A percentile compares a stretch with the other conserved stretches of the same genome.
Conservation (phyloP, 768 basidiomycete species). For the Boletus sp. region DNA sequence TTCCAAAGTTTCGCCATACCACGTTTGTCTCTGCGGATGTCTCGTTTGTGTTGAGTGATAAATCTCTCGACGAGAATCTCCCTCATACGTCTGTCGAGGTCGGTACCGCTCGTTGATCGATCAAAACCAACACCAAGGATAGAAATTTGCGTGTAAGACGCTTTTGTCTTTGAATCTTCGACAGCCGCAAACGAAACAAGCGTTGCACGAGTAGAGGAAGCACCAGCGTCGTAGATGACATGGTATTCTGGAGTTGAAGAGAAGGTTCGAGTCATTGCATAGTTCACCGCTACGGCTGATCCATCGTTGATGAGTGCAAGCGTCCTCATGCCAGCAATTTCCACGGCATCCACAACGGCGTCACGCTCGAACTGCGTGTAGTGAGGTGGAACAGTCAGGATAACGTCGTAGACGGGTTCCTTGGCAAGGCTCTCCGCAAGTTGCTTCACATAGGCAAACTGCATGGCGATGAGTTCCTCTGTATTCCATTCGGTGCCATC, state of each 20-base stretch:
- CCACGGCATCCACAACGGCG: constrained; percentile 88
- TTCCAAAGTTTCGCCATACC: constrained; percentile 95
- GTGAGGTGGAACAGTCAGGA: constrained; percentile 88
- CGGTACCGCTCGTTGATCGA: constrained; percentile 71
- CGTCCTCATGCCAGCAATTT: constrained; percentile 82
- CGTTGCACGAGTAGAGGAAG: constrained; percentile 76
- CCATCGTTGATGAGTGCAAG: constrained; percentile 91
- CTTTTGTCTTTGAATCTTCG: constrained; percentile 48
- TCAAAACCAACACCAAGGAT: constrained; percentile 85
- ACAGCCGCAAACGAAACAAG: constrained; percentile 61
- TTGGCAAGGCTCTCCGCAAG: constrained; percentile 76
- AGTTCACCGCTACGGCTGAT: constrained; percentile 94
- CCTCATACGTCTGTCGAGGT: constrained; percentile 79
- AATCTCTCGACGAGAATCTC: constrained; percentile 79
- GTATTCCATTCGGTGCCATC: constrained; percentile 72
- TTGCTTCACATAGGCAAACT: constrained; percentile 85
- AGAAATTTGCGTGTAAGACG: constrained; percentile 64
- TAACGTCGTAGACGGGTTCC: constrained; percentile 79
- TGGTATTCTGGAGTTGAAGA: constrained; percentile 71
- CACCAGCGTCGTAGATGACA: constrained; percentile 93
- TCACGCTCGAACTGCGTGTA: constrained; percentile 91
- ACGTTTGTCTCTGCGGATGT: constrained; percentile 69
- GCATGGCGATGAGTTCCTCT: constrained; percentile 94
- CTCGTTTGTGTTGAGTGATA: constrained; percentile 64
- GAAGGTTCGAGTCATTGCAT: constrained; percentile 94